Evolutionary conservation across 768 basidiomycete genomes (phyloP).

Genomic region (Gelatoporia subvermispora): DNA sequence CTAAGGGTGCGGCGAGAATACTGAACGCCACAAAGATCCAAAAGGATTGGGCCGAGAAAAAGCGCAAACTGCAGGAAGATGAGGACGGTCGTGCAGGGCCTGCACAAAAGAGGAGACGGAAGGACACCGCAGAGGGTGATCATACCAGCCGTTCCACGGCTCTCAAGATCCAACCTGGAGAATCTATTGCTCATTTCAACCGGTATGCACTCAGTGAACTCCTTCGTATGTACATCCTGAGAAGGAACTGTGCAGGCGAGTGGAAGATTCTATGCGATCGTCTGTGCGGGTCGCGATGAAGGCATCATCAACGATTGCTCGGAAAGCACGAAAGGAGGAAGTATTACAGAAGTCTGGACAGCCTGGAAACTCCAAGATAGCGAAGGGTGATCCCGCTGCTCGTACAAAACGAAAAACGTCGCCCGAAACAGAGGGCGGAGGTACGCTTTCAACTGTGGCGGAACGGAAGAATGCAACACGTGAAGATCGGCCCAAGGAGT

Average conservation of each 20-base stretch:
- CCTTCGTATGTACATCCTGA: constrained; percentile 1
- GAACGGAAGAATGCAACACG: not conserved
- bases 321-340: constrained; percentile 39
- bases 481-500: constrained; percentile 37
- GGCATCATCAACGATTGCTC: constrained; percentile 45
- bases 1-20: constrained; percentile 63
- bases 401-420: not conserved
- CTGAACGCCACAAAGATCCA: constrained; percentile 59
- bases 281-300: constrained; percentile 58
- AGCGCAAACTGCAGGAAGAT: constrained; percentile 25
- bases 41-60: constrained; percentile 47
- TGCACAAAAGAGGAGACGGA: constrained; percentile 25
- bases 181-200: constrained; percentile 75
- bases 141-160: constrained; percentile 4
- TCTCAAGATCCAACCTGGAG: constrained; percentile 56
- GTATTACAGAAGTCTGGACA: constrained; percentile 19
- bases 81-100: constrained; percentile 5
- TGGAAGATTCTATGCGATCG: constrained; percentile 68
- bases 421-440: constrained; percentile 4
- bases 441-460: constrained; percentile 6
- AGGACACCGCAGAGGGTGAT: constrained; percentile 2
- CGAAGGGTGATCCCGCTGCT: constrained; percentile 1
- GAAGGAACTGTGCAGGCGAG: constrained; percentile 46
- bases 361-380: constrained; percentile 12
- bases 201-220: constrained; percentile 38